These are phyloP conservation scores for Eucalyptus leucophloia DNA, from an alignment of 345 rosid species.

Conservation along the genomic window DNA sequence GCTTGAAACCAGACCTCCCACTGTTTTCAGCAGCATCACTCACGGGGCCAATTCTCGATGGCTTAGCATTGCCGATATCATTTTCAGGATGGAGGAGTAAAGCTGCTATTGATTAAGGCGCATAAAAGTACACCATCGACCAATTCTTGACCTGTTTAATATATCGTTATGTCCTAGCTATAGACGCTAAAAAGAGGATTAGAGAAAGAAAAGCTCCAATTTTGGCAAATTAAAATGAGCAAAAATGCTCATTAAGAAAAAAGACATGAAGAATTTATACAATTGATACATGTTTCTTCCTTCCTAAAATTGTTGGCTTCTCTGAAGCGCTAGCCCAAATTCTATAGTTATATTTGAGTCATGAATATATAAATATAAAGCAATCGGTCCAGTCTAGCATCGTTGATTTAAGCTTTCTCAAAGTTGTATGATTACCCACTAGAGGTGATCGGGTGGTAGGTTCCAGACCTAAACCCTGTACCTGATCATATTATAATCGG, in stretches of 20 bases:
- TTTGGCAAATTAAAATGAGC: not conserved
- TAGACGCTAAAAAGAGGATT: not conserved
- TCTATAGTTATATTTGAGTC: not conserved
- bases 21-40: constrained; percentile 32
- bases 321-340: not conserved
- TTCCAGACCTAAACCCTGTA: rapidly evolving
- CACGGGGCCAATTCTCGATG: constrained; percentile 31
- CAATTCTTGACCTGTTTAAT: not conserved
- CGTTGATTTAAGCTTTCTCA: not conserved
- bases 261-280: not conserved
- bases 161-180: not conserved
- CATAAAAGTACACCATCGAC: not conserved
- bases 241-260: not conserved
- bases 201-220: not conserved
- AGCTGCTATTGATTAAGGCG: constrained; percentile 35
- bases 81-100: constrained; percentile 22
- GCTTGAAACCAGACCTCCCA: constrained; percentile 33
- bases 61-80: constrained; percentile 29
- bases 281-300: not conserved
- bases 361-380: not conserved
- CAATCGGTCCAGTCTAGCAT: not conserved
- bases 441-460: too few species aligned
- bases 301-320: not conserved
- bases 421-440: not conserved
- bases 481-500: rapidly evolving